Percentiles rank a stretch among this genome's conserved stretches.
Evolutionary conservation across 257 asterid genomes (phyloP).

Genomic region (Penstemon eatonii): DNA sequence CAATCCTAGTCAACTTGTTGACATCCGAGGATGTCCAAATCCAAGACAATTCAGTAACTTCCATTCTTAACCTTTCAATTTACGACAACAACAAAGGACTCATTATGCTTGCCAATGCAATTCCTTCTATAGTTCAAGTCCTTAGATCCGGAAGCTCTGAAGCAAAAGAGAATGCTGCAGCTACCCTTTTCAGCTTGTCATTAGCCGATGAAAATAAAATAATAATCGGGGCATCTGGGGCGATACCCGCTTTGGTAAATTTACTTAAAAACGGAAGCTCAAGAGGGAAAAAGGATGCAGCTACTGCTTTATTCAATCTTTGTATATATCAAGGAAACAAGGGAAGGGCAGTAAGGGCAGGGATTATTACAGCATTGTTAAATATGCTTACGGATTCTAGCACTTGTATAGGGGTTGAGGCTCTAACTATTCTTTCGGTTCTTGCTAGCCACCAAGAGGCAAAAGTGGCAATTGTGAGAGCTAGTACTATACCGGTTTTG

Average conservation of each 20-base stretch:
- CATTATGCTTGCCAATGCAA: constrained; percentile 85
- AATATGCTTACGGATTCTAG: constrained; percentile 77
- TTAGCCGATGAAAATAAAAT: constrained; percentile 86
- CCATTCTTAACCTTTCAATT: constrained; percentile 80
- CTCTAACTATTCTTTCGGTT: constrained; percentile 82
- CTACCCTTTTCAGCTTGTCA: constrained; percentile 83
- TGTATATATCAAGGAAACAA: constrained; percentile 91
- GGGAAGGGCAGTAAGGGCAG: constrained; percentile 88
- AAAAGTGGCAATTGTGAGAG: constrained; percentile 64
- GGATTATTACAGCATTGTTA: constrained; percentile 61
- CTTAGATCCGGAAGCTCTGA: constrained; percentile 89
- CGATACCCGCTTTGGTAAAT: constrained; percentile 80
- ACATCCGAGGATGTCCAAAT: constrained; percentile 60
- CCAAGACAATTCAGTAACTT: constrained; percentile 89
- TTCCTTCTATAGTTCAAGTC: constrained; percentile 86
- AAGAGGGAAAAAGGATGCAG: constrained; percentile 93
- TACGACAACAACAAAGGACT: constrained; percentile 72
- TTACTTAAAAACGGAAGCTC: constrained; percentile 67
- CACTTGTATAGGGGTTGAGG: constrained; percentile 76
- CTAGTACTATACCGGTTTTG: constrained; percentile 73
- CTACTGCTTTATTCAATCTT: constrained; percentile 83
- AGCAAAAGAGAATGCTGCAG: constrained; percentile 91
- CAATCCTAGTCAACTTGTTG: constrained; percentile 64
- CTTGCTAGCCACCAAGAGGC: constrained; percentile 86
- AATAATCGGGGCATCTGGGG: constrained; percentile 92